phyloP scores from a whole-genome alignment of 371 early-diverging fungal genomes.

The Coemansia sp. region DNA sequence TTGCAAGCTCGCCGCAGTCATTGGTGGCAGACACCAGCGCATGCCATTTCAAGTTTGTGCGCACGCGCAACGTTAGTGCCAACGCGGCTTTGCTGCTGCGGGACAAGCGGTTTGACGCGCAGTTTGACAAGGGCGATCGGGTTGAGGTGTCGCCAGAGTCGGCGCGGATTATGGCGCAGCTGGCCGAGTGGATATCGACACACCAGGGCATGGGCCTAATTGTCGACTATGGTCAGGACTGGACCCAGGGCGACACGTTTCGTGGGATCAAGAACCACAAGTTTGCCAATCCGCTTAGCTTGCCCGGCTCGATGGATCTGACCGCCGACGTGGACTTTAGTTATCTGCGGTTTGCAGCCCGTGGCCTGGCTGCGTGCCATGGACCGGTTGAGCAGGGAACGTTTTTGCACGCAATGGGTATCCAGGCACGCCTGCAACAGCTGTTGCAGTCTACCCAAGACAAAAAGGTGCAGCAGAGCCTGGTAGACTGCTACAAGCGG shows the following conservation, averaged over 20 bases:
- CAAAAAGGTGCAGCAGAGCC: constrained; percentile 54
- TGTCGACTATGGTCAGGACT: constrained; percentile 90
- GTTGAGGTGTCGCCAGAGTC: constrained; percentile 87
- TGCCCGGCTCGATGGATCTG: constrained; percentile 86
- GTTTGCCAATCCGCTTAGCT: constrained; percentile 71
- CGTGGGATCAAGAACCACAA: constrained; percentile 85
- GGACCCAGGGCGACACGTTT: constrained; percentile 72
- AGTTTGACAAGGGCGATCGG: constrained; percentile 65
- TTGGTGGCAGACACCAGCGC: constrained; percentile 16
- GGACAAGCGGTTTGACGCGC: constrained; percentile 44
- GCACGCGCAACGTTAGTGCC: constrained; percentile 68
- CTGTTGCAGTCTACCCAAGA: constrained; percentile 64
- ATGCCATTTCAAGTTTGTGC: constrained; percentile 75
- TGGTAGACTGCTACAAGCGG: constrained; percentile 73
- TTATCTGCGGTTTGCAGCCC: constrained; percentile 64
- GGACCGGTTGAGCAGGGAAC: constrained; percentile 84
- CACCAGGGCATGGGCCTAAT: constrained; percentile 76
- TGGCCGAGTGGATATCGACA: constrained; percentile 63
- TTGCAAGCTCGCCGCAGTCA: not conserved
- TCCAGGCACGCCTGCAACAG: constrained; percentile 71
- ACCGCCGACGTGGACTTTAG: constrained; percentile 93
- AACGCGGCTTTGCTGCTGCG: constrained; percentile 62
- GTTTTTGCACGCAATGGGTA: constrained; percentile 83
- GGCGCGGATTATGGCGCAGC: constrained; percentile 58
- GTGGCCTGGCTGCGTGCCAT: constrained; percentile 54